phyloP scores from a whole-genome alignment of 129 eudicot genomes.

The Helianthus annuus region HanXRQr2.0-SUNRISE NC_035441.2:155647927-155648426 shows the following conservation, averaged over 20 bases:
- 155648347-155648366: neutral
- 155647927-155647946: slow-evolving; percentile 16
- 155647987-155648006: neutral
- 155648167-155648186: slow-evolving; percentile 11
- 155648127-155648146: neutral
- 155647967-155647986: neutral
- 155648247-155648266: neutral
- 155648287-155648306: neutral
- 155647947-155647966: slow-evolving; percentile 28
- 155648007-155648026: neutral
- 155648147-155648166: neutral
- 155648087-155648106: slow-evolving; percentile 20
- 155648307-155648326: neutral
- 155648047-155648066: neutral
- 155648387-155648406: neutral
- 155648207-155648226: slow-evolving; percentile 15
- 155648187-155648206: slow-evolving; percentile 4
- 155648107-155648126: neutral
- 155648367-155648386: neutral
- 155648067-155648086: slow-evolving; percentile 19
- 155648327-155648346: neutral
- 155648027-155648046: neutral
- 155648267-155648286: neutral
- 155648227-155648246: slow-evolving; percentile 1
- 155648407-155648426: neutral